phyloP scores from a whole-genome alignment of 257 asterid genomes.

The Handroanthus guayacan region DNA sequence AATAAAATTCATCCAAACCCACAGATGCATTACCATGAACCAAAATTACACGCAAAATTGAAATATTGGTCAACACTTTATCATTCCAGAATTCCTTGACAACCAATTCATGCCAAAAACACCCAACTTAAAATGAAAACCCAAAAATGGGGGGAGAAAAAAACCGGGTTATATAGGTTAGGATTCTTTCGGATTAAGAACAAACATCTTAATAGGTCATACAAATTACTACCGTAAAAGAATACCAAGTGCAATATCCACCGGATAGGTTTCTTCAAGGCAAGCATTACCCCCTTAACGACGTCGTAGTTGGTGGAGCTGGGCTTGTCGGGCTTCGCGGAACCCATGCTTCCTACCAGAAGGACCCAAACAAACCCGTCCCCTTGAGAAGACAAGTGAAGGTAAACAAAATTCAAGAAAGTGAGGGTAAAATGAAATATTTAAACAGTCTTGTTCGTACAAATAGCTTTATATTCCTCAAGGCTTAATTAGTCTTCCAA shows the following conservation, averaged over 20 bases:
- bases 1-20: not conserved
- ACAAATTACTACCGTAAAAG: slow-evolving; percentile 13
- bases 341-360: slow-evolving; percentile 47
- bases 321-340: slow-evolving; percentile 44
- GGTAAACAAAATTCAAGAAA: not conserved
- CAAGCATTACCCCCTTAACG: slow-evolving; percentile 43
- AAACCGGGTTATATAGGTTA: not conserved
- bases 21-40: slow-evolving; percentile 29
- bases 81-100: slow-evolving; percentile 5
- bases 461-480: not conserved
- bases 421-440: slow-evolving; percentile 7
- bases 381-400: slow-evolving; percentile 2
- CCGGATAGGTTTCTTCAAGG: not conserved
- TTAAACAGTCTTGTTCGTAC: not conserved
- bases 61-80: slow-evolving; percentile 34
- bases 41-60: slow-evolving; percentile 22
- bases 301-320: slow-evolving; percentile 40
- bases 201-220: not conserved
- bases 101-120: slow-evolving; percentile 22
- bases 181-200: slow-evolving; percentile 22
- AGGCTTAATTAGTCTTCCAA: not conserved
- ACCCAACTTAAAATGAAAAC: not conserved
- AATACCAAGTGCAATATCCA: not conserved
- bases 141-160: not conserved
- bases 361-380: slow-evolving; percentile 30